Conservation (phyloP, 2,329 filamentous ascomycete species). For the Torrubiellomyces zombiae region DNA sequence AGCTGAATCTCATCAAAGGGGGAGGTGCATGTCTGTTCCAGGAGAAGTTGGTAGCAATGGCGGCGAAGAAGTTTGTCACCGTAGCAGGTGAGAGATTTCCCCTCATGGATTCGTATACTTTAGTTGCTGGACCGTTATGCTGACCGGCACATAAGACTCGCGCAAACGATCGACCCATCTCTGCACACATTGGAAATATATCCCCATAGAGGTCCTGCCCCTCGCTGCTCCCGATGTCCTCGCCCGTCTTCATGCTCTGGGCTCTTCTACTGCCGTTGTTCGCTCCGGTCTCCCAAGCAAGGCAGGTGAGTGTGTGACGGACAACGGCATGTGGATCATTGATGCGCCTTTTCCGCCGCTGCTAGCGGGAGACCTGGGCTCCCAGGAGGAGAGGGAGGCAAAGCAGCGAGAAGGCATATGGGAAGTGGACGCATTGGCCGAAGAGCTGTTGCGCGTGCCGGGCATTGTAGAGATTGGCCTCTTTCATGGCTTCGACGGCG, state of each 20-base stretch:
- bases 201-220: slow-evolving; percentile 89
- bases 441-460: slow-evolving; percentile 60
- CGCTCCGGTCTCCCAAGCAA: slow-evolving; percentile 60
- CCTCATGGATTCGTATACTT: background rate
- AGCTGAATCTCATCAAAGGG: slow-evolving; percentile 94
- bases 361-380: slow-evolving; percentile 33
- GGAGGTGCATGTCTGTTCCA: slow-evolving; percentile 96
- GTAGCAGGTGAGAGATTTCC: slow-evolving; percentile 47
- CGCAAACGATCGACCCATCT: slow-evolving; percentile 72
- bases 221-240: slow-evolving; percentile 67
- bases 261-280: slow-evolving; percentile 53
- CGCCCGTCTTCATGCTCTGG: slow-evolving; percentile 52
- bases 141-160: slow-evolving; percentile 42
- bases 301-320: slow-evolving; percentile 55
- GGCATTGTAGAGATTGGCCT: slow-evolving; percentile 87
- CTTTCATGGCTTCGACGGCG: slow-evolving; percentile 69
- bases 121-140: background rate
- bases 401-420: slow-evolving; percentile 43
- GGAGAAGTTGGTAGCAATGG: slow-evolving; percentile 84
- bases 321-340: slow-evolving; percentile 57
- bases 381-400: slow-evolving; percentile 36
- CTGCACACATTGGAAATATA: slow-evolving; percentile 59
- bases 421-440: slow-evolving; percentile 63
- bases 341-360: slow-evolving; percentile 77
- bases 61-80: slow-evolving; percentile 72